Base-by-base conservation (phyloP, 2,329 filamentous ascomycete genomes). In the Zymoseptoria crescenta region DNA sequence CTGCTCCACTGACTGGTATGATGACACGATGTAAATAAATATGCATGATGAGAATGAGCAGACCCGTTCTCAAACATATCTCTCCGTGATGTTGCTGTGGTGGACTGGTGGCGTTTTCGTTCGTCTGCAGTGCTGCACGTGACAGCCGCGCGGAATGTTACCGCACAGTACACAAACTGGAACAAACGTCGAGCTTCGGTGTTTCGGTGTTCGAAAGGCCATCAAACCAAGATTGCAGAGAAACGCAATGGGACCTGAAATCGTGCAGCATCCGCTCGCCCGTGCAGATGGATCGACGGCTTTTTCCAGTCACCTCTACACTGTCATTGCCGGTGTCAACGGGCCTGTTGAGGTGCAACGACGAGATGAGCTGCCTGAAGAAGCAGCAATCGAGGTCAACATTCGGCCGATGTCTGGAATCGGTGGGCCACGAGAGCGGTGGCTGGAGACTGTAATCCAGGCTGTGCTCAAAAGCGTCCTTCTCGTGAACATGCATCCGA, bases 321-420 rank as follows among this genome's bases (percentile, higher is more conserved):
- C 86, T 51, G 83, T 97, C 64, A 83, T 95, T 56, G 89, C 88
- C 58, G 87, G 90, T 13, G 91, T 96, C 65, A 97, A 96, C 75
- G 94, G 93, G 0, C 94, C 94, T 16, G 84, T 97, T 66, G 94
- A 99, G 77, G 90, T 93, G 16, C 85, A 86, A 67, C 84, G 92
- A 69, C 85, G 90, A 68, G 93, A 99, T 72, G 91, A 97, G 74
- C 84, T 94, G 65, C 88, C 94, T 7, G 92, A 96, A 74, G 91
- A 96, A 77, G 91, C 93, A 28, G 84, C 87, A 54, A 80, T 99
- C 65, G 94, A 97, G 75, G 89, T 99, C 59, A 86, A 93, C 72
- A 84, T 99, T 64, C 85, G 94, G 73, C 93, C 93, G 54, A 87
- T 88, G 41, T 86, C 87, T 64, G 92, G 92, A 16, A 86, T 94